These are phyloP conservation scores for Lodderomyces pseudojiufengensis DNA, from an alignment of 1,139 yeast genomes.

Conservation along the genomic window DNA sequence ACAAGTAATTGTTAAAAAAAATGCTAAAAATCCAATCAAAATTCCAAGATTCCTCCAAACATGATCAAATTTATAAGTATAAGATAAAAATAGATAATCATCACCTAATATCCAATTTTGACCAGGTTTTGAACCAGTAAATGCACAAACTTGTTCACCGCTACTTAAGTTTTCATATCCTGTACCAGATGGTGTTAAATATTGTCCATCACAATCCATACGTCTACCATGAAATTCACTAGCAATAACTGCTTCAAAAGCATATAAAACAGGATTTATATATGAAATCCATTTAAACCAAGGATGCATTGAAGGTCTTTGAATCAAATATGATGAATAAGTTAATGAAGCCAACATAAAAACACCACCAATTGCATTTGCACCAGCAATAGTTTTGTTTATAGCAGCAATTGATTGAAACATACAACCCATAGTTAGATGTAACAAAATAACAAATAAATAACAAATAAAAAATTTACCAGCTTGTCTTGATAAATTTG, in stretches of 20 bases:
- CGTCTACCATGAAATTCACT: slow-evolving; percentile 50
- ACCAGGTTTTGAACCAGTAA: slow-evolving; percentile 67
- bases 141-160: slow-evolving; percentile 49
- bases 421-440: slow-evolving; percentile 53
- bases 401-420: slow-evolving; percentile 60
- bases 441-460: slow-evolving; percentile 38
- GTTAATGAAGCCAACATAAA: slow-evolving; percentile 50
- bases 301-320: slow-evolving; percentile 54
- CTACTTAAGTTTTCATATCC: slow-evolving; percentile 25
- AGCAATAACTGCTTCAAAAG: slow-evolving; percentile 52
- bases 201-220: slow-evolving; percentile 46
- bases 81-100: slow-evolving; percentile 45
- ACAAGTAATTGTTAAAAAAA: slow-evolving; percentile 57
- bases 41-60: slow-evolving; percentile 89
- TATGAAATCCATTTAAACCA: slow-evolving; percentile 64
- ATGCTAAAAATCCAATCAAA: slow-evolving; percentile 49
- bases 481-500: slow-evolving; percentile 50
- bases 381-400: slow-evolving; percentile 53
- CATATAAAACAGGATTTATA: slow-evolving; percentile 55
- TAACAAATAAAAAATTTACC: slow-evolving; percentile 59
- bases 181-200: slow-evolving; percentile 47
- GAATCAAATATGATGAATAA: slow-evolving; percentile 59
- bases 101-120: slow-evolving; percentile 52
- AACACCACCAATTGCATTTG: slow-evolving; percentile 60
- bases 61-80: slow-evolving; percentile 51